Evolutionary conservation across 352 stramenopile genomes (phyloP), one percentile per base, ranked within the genome.

Genomic region (Pythium sp.): DNA sequence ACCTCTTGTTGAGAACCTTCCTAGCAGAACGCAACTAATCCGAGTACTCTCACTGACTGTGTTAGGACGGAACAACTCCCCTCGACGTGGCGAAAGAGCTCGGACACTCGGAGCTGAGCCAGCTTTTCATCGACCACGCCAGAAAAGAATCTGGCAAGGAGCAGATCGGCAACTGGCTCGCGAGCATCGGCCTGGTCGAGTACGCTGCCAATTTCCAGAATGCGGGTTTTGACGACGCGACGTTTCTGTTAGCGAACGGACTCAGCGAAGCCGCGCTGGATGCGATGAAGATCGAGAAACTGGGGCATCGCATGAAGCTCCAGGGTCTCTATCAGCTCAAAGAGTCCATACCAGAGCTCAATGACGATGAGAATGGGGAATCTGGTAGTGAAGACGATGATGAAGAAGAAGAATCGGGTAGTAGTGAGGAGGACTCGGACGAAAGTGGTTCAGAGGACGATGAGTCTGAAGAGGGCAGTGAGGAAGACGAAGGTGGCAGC

Each of bases 281-380:
- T 58, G 65, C 72, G 24, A 87, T 95, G 69, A 67, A 81, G 5
- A 86, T 95, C 43, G 51, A 74, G 18, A 93, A 92, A 62, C 75
- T 77, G 24, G 88, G 88, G 0, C 88, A 95, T 28, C 84, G 84
- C 18, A 74, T 80, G 22, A 95, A 94, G 64, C 74, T 93, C 4
- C 55, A 78, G 61, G 79, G 58, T 60, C 69, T 93, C 36, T 95
- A 92, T 47, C 70, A 83, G 30, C 73, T 94, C 5, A 77, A 78
- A 38, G 81, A 89, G 20, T 89, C 90, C 38, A 55, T 93, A 0
- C 58, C 60, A 11, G 62, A 58, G 5, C 15, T 68, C 2, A 43
- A 30, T 9, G 71, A 57, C 2, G 70, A 77, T 20, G 67, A 68
- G 1, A 76, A 87, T 22, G 70, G 76, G 5, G 59, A 60, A 2